A percentile compares a stretch with the other conserved stretches of the same genome.
Conservation (phyloP, 768 basidiomycete species). For the Zangia roseola region DNA sequence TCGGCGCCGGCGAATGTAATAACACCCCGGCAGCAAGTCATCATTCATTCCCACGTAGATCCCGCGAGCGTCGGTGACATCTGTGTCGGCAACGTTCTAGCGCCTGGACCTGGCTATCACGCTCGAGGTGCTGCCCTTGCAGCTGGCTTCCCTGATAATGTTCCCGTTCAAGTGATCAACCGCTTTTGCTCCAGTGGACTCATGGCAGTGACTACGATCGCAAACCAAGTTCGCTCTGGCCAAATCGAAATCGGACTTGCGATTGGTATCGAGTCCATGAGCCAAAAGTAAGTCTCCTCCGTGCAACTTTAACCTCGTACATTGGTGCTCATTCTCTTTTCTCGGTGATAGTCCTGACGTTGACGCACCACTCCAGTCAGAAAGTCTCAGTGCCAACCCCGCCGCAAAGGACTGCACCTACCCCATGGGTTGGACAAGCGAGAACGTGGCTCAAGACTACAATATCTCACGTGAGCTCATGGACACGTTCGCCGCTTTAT, state of each 20-base stretch:
- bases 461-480: constrained; percentile 70
- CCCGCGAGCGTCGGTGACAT: constrained; percentile 72
- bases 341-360: constrained; percentile 52
- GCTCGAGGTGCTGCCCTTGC: constrained; percentile 74
- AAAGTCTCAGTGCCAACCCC: constrained; percentile 53
- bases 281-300: constrained; percentile 51
- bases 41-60: constrained; percentile 57
- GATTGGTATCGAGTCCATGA: constrained; percentile 87
- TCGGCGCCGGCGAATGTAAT: background rate
- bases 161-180: constrained; percentile 73
- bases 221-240: constrained; percentile 74
- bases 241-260: constrained; percentile 81
- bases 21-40: constrained; percentile 46
- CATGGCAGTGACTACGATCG: constrained; percentile 77
- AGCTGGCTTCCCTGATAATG: constrained; percentile 77
- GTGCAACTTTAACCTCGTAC: background rate
- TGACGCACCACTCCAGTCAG: constrained; percentile 60
- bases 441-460: constrained; percentile 80
- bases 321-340: background rate
- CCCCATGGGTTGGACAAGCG: constrained; percentile 90
- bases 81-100: constrained; percentile 75
- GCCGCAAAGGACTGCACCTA: constrained; percentile 59
- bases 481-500: constrained; percentile 71
- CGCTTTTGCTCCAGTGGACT: constrained; percentile 83
- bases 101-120: constrained; percentile 63